Percentiles rank a stretch among this genome's conserved stretches.
phyloP scores from a whole-genome alignment of 495 filamentous ascomycete species.

The Pyronema domesticum region DNA sequence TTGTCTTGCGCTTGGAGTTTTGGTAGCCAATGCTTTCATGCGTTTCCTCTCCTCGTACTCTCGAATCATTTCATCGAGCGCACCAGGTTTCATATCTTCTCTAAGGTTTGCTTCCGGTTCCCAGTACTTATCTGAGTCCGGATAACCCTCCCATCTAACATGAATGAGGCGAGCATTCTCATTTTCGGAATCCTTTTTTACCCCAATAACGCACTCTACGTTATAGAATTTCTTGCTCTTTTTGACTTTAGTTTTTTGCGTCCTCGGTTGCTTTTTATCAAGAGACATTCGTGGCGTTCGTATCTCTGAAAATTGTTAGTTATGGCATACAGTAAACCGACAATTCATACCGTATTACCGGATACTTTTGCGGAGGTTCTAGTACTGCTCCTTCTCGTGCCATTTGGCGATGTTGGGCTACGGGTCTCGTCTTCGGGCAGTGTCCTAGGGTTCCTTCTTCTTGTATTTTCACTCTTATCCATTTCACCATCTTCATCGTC shows the following conservation, averaged over 20 bases:
- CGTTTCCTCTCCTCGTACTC: not conserved
- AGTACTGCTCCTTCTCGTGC: not conserved
- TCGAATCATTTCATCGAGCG: conserved; percentile 11
- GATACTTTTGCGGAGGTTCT: no score
- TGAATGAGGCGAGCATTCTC: conserved; percentile 9
- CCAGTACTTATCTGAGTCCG: conserved; percentile 14
- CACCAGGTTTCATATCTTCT: conserved; percentile 8
- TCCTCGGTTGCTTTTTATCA: not conserved
- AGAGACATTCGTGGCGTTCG: not conserved
- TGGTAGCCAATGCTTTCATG: no score
- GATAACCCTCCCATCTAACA: conserved; percentile 16
- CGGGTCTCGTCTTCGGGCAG: not conserved
- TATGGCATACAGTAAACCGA: not conserved
- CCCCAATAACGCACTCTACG: conserved; percentile 12
- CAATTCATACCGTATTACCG: not conserved
- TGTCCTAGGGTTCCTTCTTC: not conserved
- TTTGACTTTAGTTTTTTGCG: conserved; percentile 9
- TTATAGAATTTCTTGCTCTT: conserved; percentile 9
- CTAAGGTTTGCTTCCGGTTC: conserved; percentile 8
- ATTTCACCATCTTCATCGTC: not conserved
- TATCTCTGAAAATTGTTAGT: not conserved
- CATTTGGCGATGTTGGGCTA: not conserved
- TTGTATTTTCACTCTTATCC: not conserved
- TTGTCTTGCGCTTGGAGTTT: no score
- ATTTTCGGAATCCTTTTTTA: not conserved